Base-by-base conservation (phyloP, 441 rosid species). In the Capsella rubella region DNA sequence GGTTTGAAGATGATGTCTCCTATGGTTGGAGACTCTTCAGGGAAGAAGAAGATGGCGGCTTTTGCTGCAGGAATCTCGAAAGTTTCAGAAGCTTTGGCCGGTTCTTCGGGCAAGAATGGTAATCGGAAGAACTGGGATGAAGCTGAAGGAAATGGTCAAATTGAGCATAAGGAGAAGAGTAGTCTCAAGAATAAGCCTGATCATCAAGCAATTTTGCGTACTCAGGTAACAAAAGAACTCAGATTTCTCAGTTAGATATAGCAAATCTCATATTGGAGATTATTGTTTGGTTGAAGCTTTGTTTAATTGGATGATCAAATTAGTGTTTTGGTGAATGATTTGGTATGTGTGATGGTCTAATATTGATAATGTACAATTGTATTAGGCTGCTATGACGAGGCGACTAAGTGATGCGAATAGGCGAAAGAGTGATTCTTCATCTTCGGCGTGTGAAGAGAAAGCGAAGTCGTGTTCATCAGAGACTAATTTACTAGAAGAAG, bases 41-140 rank as follows among this genome's bases (percentile, higher is more conserved):
- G 86, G 3, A 95, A 86, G 96, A 95, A 95, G 85, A 95, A 89
- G 84, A 85, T 86, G 86, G 88, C 87, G 0, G 75, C 80, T 0
- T 79, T 92, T 39, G 87, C 73, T 5, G 86, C 87, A 0, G 98
- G 92, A 11, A 86, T 94, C 47, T 85, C 92, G 0, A 94, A 87
- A 78, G 87, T 80, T 29, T 89, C 91, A 0, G 99, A 90, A 35
- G 88, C 90, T 4, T 82, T 88, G 4, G 91, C 82, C 0, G 86
- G 88, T 8, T 82, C 89, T 0, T 82, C 92, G 0, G 78, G 74
- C 5, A 90, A 89, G 81, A 80, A 80, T 42, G 69, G 71, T 34
- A 80, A 80, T 21, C 81, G 97, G 64, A 94, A 87, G 82, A 82
- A 82, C 73, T 89, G 93, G 96, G 95, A 91, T 75, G 97, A 90